Evolutionary conservation across 805 yeast genomes (phyloP).

Genomic region (Metschnikowia similis): DNA sequence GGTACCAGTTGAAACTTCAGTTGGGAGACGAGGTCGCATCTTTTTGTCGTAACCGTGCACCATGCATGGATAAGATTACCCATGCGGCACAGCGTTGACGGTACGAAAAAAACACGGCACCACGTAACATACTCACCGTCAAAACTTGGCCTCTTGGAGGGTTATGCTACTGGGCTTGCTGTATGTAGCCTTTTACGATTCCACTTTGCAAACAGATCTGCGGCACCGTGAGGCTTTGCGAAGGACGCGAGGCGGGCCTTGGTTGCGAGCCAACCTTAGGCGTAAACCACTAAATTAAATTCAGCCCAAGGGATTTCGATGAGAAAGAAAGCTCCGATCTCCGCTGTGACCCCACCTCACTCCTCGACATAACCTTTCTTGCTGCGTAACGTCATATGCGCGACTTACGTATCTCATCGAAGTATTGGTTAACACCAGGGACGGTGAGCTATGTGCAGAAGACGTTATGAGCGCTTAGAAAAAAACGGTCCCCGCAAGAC

Average conservation of each 20-base stretch:
- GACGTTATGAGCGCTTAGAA: neutral
- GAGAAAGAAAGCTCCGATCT: neutral
- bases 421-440: neutral
- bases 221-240: neutral
- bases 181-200: neutral
- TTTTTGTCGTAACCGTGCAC: slow-evolving; percentile 1
- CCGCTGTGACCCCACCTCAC: neutral
- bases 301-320: neutral
- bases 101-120: neutral
- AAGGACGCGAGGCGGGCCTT: neutral
- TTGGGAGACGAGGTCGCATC: slow-evolving; percentile 1
- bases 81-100: neutral
- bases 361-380: neutral
- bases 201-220: neutral
- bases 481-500: no score
- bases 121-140: neutral
- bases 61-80: slow-evolving; percentile 1
- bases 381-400: slow-evolving; percentile 3
- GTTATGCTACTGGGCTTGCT: neutral
- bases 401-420: neutral
- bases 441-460: neutral
- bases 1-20: neutral
- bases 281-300: neutral
- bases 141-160: neutral
- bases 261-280: neutral